Conservation (phyloP, 768 basidiomycete species). For the Kwoniella sp. region DNA sequence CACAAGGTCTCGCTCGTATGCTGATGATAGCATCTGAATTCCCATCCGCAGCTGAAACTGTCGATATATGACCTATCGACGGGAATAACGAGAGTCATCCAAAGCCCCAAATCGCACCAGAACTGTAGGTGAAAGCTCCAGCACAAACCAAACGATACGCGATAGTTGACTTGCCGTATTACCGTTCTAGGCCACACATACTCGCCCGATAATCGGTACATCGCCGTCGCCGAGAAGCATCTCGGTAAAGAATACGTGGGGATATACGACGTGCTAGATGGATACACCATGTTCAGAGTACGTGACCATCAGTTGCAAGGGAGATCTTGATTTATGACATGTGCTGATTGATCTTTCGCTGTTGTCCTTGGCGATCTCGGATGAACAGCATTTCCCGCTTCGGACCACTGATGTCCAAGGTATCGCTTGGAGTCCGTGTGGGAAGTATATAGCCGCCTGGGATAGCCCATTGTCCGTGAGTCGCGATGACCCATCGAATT, state of each 20-base stretch:
- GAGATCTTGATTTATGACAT: not conserved
- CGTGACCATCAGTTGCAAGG: too few relatives aligned
- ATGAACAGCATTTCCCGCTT: conserved; percentile 74
- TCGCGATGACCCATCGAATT: conserved; percentile 2
- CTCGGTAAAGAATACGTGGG: conserved; percentile 85
- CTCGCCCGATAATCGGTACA: conserved; percentile 72
- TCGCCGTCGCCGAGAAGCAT: conserved; percentile 83
- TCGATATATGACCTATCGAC: conserved; percentile 81
- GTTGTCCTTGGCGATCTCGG: too few relatives aligned
- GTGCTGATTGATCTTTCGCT: conserved; percentile 20
- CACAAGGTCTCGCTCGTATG: too few relatives aligned
- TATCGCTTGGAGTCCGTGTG: conserved; percentile 56
- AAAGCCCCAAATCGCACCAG: conserved; percentile 79
- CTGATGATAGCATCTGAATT: not conserved
- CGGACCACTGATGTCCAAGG: conserved; percentile 64
- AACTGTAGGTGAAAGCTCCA: conserved; percentile 43
- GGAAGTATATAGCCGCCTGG: conserved; percentile 55
- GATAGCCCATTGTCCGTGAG: conserved; percentile 53
- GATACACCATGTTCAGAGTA: conserved; percentile 45
- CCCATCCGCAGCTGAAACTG: conserved; percentile 80
- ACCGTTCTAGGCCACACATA: conserved; percentile 41
- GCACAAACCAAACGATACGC: too few relatives aligned
- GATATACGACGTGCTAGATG: conserved; percentile 66
- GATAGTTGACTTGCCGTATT: not conserved
- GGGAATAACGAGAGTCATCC: conserved; percentile 77